A percentile compares a stretch with the other conserved stretches of the same genome.
Conservation (phyloP, 2,329 filamentous ascomycete species). For the Thielaviopsis populi region DNA sequence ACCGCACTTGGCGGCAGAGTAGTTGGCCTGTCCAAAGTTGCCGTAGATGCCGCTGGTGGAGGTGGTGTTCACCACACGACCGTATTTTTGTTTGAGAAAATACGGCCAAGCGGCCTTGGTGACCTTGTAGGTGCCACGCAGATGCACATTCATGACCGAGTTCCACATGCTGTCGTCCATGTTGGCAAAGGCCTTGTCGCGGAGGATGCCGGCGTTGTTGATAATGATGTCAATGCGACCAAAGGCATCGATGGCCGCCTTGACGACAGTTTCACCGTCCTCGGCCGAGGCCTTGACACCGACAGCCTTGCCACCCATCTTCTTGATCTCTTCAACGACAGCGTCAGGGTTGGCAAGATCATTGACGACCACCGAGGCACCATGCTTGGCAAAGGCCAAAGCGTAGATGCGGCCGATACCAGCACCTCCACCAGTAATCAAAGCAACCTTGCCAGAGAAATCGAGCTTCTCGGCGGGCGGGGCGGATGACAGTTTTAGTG, state of each 20-base stretch:
- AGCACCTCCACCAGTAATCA: slow-evolving; percentile 77
- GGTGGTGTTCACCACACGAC: slow-evolving; percentile 90
- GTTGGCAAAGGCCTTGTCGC: slow-evolving; percentile 95
- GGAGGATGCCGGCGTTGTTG: slow-evolving; percentile 96
- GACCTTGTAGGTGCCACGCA: slow-evolving; percentile 88
- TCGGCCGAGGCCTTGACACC: slow-evolving; percentile 89
- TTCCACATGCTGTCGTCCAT: slow-evolving; percentile 95
- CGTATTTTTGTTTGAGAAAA: slow-evolving; percentile 97
- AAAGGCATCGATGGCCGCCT: slow-evolving; percentile 83
- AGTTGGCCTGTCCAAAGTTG: slow-evolving; percentile 98
- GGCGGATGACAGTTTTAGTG: slow-evolving; percentile 60
- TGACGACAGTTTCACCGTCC: slow-evolving; percentile 80
- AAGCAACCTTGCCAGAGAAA: slow-evolving; percentile 70
- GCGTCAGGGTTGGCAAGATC: slow-evolving; percentile 85
- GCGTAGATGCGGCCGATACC: slow-evolving; percentile 86
- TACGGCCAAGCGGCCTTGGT: slow-evolving; percentile 97
- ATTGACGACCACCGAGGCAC: slow-evolving; percentile 82
- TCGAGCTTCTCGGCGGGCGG: slow-evolving; percentile 58
- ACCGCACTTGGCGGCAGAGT: slow-evolving; percentile 77
- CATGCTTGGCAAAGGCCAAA: slow-evolving; percentile 71
- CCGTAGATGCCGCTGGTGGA: slow-evolving; percentile 96
- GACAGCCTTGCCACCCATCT: slow-evolving; percentile 74
- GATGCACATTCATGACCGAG: slow-evolving; percentile 79
- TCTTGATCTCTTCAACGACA: slow-evolving; percentile 84
- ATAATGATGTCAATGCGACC: slow-evolving; percentile 88